Conservation (phyloP, 768 basidiomycete genomes). For the Russula sp. region DNA sequence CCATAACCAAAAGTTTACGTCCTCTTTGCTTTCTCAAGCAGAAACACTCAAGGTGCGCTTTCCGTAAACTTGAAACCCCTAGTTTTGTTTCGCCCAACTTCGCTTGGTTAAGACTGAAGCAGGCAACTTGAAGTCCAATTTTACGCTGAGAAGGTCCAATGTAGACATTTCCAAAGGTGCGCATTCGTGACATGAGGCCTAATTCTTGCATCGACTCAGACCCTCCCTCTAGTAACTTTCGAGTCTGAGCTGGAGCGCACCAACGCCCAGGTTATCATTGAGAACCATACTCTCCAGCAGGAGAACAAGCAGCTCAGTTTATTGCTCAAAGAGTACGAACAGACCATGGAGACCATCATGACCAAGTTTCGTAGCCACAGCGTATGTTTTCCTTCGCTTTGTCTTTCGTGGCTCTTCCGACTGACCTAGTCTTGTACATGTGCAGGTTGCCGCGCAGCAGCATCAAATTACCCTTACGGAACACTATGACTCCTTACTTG, state of each 20-base stretch:
- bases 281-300: conserved; percentile 86
- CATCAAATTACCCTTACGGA: conserved; percentile 82
- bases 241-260: conserved; percentile 87
- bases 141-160: conserved; percentile 40
- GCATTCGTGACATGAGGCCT: conserved; percentile 1
- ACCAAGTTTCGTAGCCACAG: conserved; percentile 88
- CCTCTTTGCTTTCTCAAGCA: conserved; percentile 38
- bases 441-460: conserved; percentile 82
- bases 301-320: conserved; percentile 92
- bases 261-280: conserved; percentile 86
- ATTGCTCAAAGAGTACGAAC: conserved; percentile 91
- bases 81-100: neutral
- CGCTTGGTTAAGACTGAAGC: conserved; percentile 21
- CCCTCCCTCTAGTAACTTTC: conserved; percentile 64
- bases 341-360: conserved; percentile 95
- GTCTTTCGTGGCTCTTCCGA: conserved; percentile 5
- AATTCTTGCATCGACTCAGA: neutral
- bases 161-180: conserved; percentile 39
- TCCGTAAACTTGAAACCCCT: neutral
- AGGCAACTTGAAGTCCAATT: conserved; percentile 33
- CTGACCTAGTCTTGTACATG: neutral
- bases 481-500: conserved; percentile 85
- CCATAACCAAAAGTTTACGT: conserved; percentile 40
- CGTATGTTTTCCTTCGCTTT: conserved; percentile 44
- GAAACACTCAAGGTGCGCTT: conserved; percentile 39